Evolutionary conservation across 2,329 filamentous ascomycete species (phyloP).

Genomic region (Ophiocordyceps camponoti-rufipedis): DNA sequence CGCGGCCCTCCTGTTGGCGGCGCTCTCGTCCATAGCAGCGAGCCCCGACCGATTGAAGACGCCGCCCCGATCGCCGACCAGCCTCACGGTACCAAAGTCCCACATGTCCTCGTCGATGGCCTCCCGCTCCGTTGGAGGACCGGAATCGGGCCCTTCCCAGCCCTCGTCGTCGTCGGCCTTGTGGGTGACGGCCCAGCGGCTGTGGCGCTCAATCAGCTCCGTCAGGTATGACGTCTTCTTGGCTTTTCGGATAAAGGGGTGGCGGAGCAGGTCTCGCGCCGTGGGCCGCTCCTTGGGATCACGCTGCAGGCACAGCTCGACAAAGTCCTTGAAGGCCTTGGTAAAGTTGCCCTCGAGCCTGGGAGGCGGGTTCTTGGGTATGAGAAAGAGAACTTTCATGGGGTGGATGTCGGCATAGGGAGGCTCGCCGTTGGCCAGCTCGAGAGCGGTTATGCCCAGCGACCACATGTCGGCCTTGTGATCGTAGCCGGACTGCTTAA

Average conservation of each 20-base stretch:
- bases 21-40: conserved; percentile 61
- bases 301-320: conserved; percentile 78
- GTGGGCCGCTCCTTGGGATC: conserved; percentile 70
- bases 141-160: conserved; percentile 35
- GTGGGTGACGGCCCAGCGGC: conserved; percentile 69
- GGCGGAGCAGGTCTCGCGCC: conserved; percentile 71
- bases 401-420: conserved; percentile 72
- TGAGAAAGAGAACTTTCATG: conserved; percentile 86
- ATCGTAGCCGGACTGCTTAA: conserved; percentile 66
- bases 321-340: conserved; percentile 84
- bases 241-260: conserved; percentile 73
- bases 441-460: conserved; percentile 77
- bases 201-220: conserved; percentile 81
- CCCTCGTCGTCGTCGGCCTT: conserved; percentile 51
- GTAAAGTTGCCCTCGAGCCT: conserved; percentile 73
- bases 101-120: conserved; percentile 68
- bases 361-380: conserved; percentile 75
- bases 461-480: conserved; percentile 94
- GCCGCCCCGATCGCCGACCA: conserved; percentile 49
- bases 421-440: conserved; percentile 74
- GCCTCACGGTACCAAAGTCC: conserved; percentile 93
- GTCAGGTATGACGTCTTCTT: conserved; percentile 90
- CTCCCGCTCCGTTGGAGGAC: conserved; percentile 33
- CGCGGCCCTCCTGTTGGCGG: conserved; percentile 55
- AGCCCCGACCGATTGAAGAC: conserved; percentile 36